Base-by-base conservation (phyloP, 2,329 filamentous ascomycete genomes). In the Xylariomycetidae sp. region DNA sequence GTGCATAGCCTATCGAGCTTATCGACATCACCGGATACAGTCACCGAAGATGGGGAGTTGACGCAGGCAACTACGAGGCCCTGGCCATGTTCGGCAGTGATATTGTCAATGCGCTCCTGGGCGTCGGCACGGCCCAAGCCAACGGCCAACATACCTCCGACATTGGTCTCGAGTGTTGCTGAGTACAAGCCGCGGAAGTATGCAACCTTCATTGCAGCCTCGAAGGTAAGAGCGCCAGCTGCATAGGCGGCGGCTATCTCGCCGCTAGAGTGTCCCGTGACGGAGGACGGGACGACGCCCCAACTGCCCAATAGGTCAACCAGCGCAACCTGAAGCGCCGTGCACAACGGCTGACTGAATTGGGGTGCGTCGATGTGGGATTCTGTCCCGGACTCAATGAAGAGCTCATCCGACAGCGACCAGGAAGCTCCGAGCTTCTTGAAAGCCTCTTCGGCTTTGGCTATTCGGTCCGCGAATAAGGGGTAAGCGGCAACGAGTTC, bases 221-320 rank as follows among this genome's bases (percentile, higher is more conserved):
- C 22, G 22, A 15, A 30, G 25, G 25, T 32, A 16, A 29, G 19
- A 18, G 34, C 34, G 9, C 38, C 38, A 16, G 28, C 19, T 11
- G 30, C 30, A 30, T 41, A 41, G 8, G 38, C 38, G 10, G 38
- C 38, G n/a, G 30, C 38, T 26, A 41, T 41, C 16, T 41, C 38
- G 6, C 38, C 35, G 17, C 29, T 33, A 9, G 34, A 37, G 16
- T 41, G 38, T 8, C 38, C 38, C 2, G 36, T n/a, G 12, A 41
- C 38, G 20, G 13, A 27, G 4, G 11, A 12, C 7, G 38, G 34
- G 7, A n/a, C n/a, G 13, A 41, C 22, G 4, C 15, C 16, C 4
- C 33, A 25, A n/a, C 28, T 32, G 11, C 23, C 20, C 10, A 41
- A 16, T 5, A 41, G 22, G n/a, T 41, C 38, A 8, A 37, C 19